Base-by-base conservation (phyloP, 2,329 filamentous ascomycete genomes). In the Trichoderma polysporum region DNA sequence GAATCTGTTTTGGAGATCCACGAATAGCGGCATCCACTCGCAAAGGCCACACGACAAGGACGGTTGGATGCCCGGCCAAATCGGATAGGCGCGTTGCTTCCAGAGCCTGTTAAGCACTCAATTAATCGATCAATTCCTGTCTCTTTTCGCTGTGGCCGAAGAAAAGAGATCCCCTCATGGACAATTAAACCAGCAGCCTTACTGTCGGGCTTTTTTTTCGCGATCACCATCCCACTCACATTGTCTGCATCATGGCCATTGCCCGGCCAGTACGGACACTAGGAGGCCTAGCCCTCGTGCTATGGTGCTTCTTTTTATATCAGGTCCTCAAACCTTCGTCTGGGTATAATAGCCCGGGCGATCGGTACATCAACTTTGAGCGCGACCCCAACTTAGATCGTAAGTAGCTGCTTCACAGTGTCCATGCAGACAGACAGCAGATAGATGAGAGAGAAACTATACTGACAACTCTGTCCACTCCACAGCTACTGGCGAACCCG, bases 341-440 rank as follows among this genome's bases (percentile, higher is more conserved):
- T 41, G 70, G 79, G 81, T 77, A 80, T 75, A 71, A 81, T 73
- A 74, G 78, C 69, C 75, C 77, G 74, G 73, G 79, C 74, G 73
- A 81, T 75, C 74, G 78, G 59, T 78, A 80, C 84, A 71, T 74
- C 65, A 86, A 90, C 75, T 88, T 90, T 80, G 87, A 90, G 72
- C 86, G 88, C 68, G 94, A 98, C 80, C 94, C 94, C 65, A 92
- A 94, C 74, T 78, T 94, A 74, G 93, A 97, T 79, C 88, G 94
- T 97, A 83, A 77, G 91, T 80, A 68, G 41, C 37, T 39, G n/a
- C n/a, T n/a, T n/a, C n/a, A n/a, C n/a, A n/a, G n/a, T n/a, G n/a
- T n/a, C n/a, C n/a, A n/a, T n/a, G 45, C 47, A 27, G 31, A 13
- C 15, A 35, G 22, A 53, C n/a, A 35, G 9, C 27, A 29, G 33